A percentile compares a stretch with the other conserved stretches of the same genome.
Evolutionary conservation across 352 stramenopile genomes (phyloP).

Genomic region (Phytophthora vignae): DNA sequence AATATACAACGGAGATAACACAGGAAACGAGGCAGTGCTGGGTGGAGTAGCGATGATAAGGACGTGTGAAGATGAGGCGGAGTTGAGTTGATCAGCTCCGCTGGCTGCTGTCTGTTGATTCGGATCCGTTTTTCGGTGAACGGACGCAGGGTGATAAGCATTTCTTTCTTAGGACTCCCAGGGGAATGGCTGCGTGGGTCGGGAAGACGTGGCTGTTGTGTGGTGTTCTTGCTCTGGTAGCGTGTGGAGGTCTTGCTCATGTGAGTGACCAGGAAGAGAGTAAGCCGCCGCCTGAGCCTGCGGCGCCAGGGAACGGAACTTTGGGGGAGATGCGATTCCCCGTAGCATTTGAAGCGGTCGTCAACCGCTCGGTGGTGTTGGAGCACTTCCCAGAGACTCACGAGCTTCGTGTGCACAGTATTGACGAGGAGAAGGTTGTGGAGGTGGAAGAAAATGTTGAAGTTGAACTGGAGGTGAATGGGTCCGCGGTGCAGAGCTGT

Average conservation of each 20-base stretch:
- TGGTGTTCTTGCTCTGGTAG: constrained; percentile 7
- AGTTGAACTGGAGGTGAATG: constrained; percentile 15
- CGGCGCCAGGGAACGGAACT: background rate
- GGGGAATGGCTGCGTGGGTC: background rate
- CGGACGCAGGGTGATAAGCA: constrained; percentile 22
- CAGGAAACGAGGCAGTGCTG: too few relatives aligned
- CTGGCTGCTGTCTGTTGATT: constrained; percentile 3
- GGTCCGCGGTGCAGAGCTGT: constrained; percentile 13
- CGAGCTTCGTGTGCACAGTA: constrained; percentile 31
- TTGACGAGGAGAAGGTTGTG: constrained; percentile 19
- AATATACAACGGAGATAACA: background rate
- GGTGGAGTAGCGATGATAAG: background rate
- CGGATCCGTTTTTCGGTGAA: constrained; percentile 24
- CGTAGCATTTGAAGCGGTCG: constrained; percentile 36
- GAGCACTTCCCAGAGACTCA: constrained; percentile 33
- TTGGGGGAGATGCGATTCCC: constrained; percentile 36
- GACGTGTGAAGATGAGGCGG: too few relatives aligned
- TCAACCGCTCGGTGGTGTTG: constrained; percentile 37
- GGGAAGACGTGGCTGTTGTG: constrained; percentile 8
- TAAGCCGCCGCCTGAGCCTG: background rate
- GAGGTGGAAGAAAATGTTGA: constrained; percentile 2
- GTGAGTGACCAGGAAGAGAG: background rate
- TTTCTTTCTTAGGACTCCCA: constrained; percentile 14
- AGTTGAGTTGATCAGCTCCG: background rate
- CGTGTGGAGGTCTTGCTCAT: background rate